Base-by-base conservation (phyloP, 2,329 filamentous ascomycete species). In the Verticillium tricorpus region DNA sequence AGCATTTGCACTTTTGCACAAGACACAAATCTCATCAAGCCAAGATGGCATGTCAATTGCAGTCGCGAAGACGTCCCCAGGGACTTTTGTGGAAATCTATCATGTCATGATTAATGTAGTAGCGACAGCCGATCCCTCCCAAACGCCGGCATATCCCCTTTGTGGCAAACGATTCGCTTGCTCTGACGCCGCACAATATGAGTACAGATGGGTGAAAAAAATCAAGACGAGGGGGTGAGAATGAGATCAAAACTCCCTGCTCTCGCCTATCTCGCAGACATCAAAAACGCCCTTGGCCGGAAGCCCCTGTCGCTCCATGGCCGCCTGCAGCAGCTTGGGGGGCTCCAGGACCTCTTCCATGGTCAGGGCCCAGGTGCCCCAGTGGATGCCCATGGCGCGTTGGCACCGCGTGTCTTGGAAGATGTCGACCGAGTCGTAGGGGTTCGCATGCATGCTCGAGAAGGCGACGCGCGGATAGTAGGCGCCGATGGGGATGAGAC, bases 401-500 rank as follows among this genome's bases (percentile, higher is more conserved):
- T 85, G 81, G 78, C 93, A 97, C 67, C 83, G 84, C 1, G 92
- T 96, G 69, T 97, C 93, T 7, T 81, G 75, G 74, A 97, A 97
- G 68, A 98, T 97, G 69, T 95, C 92, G 40, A 97, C 93, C 0
- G 89, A 85, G 72, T 98, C 94, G 67, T 87, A 88, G 0, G 94
- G 94, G 72, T 96, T 91, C 8, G 91, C 89, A 73, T 98, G 94
- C 83, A 96, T 88, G 22, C 87, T 79, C 56, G 88, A 92, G 80
- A 95, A 93, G 65, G 95, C 73, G 61, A 74, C 76, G 28, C 91
- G 82, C 0, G 90, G 91, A 63, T 85, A 81, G 74, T 97, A 97
- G 2, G 93, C 94, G 60, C 94, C 94, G 67, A 98, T 97, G 45
- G 94, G 94, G 66, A 98, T 95, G 61, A 97, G 78, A 0, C 94